These are phyloP conservation scores for Porcisia deanei DNA, from an alignment of 208 protist genomes.

Conservation along the genomic window DNA sequence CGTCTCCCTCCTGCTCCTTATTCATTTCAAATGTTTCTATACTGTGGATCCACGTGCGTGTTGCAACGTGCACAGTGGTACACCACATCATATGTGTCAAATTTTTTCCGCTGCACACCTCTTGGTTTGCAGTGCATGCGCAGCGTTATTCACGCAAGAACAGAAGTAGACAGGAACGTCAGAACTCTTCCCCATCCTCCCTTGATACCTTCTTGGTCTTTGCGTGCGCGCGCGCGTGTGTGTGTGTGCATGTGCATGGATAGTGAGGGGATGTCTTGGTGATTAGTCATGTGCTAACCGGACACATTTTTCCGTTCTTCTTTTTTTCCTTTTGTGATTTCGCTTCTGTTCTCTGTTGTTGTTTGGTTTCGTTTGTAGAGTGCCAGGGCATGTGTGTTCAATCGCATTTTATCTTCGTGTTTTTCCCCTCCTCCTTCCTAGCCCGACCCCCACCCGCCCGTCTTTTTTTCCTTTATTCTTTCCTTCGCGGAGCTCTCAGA, in stretches of 20 bases:
- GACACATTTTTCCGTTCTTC: background rate
- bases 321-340: no score
- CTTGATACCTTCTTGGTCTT: background rate
- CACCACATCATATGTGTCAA: slow-evolving; percentile 7
- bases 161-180: no score
- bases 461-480: background rate
- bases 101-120: background rate
- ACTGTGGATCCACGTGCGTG: background rate
- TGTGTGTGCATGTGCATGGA: background rate
- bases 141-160: no score
- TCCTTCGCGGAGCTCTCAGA: background rate
- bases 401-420: background rate
- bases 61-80: background rate
- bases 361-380: background rate
- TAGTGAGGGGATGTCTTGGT: no score
- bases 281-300: no score
- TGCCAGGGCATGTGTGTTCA: background rate
- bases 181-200: no score
- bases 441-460: no score
- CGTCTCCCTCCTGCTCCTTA: no score
- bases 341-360: background rate
- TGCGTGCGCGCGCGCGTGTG: slow-evolving; percentile 1
- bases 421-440: background rate
- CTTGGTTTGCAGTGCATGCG: no score
- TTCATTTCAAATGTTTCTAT: background rate